Base-by-base conservation (phyloP, 768 basidiomycete genomes). In the Boletus rex-veris region DNA sequence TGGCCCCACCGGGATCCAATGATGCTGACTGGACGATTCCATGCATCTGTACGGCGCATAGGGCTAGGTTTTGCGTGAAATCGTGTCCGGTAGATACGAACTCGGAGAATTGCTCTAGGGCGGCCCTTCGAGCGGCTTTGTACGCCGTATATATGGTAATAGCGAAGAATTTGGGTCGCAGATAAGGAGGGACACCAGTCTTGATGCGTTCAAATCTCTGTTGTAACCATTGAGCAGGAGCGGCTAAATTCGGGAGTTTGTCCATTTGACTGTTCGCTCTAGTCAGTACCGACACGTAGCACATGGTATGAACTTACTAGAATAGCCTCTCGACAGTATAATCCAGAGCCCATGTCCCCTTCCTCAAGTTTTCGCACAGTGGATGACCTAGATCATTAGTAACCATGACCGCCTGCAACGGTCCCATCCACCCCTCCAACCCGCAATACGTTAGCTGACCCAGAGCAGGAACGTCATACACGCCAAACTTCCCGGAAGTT, bases 151-250 rank as follows among this genome's bases (percentile, higher is more conserved):
- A 91, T 54, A 98, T 78, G 52, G 96, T 80, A 54, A 98, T 80
- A 1, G 94, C 93, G 60, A 99, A 99, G 72, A 92, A 98, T 70
- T 96, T 98, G 19, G 97, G 97, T 19, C 95, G 82, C 71, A 98
- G 77, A 77, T 93, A 95, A 16, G 88, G 81, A 0, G 97, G 90
- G 7, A 86, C 85, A 11, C 77, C 78, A 1, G 68, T 67, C 61
- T 89, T 87, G 64, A 98, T 80, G 19, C 83, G 78, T 44, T 93
- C 90, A 62, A 95, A 91, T n/a, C 94, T 82, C 56, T 90, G 83
- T 66, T 84, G 81, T 64, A 98, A 77, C 97, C 97, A 99, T 50
- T 80, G 73, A 6, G 86, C 88, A 11, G 91, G 86, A 55, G 78
- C 77, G 3, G 67, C 74, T 9, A 98, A 79, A 35, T 81, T 78